These are phyloP conservation scores for Glomus cerebriforme DNA, from an alignment of 192 early-diverging fungal species.

Conservation along the genomic window DNA sequence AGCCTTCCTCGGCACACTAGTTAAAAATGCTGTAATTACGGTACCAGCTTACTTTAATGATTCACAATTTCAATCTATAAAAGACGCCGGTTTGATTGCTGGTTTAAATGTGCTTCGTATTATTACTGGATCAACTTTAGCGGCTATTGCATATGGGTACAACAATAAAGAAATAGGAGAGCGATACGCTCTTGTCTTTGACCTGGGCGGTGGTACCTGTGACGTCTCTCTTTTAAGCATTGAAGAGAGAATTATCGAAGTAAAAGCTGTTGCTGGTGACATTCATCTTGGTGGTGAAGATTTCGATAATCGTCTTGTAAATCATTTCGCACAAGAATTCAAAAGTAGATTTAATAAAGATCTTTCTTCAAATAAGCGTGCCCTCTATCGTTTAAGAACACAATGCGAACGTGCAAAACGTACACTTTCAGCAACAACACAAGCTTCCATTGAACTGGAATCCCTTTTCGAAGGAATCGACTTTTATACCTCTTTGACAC, in stretches of 20 bases:
- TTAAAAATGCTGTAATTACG: slow-evolving; percentile 87
- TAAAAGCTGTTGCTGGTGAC: no score
- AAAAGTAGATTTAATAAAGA: no score
- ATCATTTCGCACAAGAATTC: no score
- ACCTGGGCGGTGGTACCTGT: slow-evolving; percentile 93
- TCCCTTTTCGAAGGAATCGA: no score
- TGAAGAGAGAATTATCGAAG: slow-evolving; percentile 89
- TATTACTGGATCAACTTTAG: slow-evolving; percentile 86
- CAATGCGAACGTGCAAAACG: no score
- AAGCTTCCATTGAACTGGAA: no score
- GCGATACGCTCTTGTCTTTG: slow-evolving; percentile 83
- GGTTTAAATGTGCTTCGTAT: slow-evolving; percentile 76
- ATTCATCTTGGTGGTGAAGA: no score
- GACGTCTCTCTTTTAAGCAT: slow-evolving; percentile 92
- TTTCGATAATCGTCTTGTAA: no score
- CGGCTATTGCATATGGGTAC: slow-evolving; percentile 81
- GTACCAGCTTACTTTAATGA: slow-evolving; percentile 96
- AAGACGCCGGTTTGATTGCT: slow-evolving; percentile 81
- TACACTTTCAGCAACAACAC: no score
- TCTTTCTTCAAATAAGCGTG: no score
- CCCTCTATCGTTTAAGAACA: no score
- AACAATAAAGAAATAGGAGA: slow-evolving; percentile 59
- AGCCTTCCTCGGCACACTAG: slow-evolving; percentile 79
- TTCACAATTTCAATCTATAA: slow-evolving; percentile 84
- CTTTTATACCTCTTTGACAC: no score